These are phyloP conservation scores for Diversispora epigaea DNA, from an alignment of 192 early-diverging fungal species.

Conservation along the genomic window DNA sequence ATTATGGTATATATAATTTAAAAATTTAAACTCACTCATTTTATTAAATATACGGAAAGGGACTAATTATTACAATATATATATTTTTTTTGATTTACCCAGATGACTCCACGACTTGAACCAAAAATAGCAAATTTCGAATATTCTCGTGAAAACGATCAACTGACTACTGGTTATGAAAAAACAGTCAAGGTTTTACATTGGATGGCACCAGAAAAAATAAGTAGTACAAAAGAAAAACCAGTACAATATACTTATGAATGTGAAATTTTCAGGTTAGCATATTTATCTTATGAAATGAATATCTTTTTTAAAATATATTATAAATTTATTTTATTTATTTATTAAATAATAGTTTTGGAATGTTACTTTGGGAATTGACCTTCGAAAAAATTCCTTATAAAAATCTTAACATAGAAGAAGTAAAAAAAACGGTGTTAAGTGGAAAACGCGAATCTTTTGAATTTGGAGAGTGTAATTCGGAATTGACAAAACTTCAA, in stretches of 20 bases:
- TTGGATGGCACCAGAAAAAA: constrained; percentile 31
- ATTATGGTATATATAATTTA: neutral
- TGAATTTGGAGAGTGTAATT: neutral
- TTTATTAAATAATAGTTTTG: neutral
- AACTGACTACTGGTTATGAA: neutral
- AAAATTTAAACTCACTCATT: neutral
- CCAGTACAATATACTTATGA: constrained; percentile 1
- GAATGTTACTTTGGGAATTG: constrained; percentile 16
- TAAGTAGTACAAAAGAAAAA: neutral
- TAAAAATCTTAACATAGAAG: neutral
- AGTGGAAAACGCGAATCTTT: constrained; percentile 8
- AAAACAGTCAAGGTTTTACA: neutral
- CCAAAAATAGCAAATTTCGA: constrained; percentile 29
- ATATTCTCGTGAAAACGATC: neutral
- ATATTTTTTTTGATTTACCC: no score
- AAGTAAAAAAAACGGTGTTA: constrained; percentile 14
- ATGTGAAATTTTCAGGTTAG: constrained; percentile 28
- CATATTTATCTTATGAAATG: neutral
- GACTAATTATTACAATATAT: neutral
- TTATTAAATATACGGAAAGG: neutral
- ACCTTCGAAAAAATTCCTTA: constrained; percentile 19
- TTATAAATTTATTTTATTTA: neutral
- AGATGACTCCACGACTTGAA: neutral
- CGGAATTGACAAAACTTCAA: neutral
- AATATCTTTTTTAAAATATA: neutral